Percentiles rank a stretch among this genome's conserved stretches.
These are phyloP conservation scores for Alternaria sp. DNA, from an alignment of 2,329 filamentous ascomycete species.

Conservation along the genomic window DNA sequence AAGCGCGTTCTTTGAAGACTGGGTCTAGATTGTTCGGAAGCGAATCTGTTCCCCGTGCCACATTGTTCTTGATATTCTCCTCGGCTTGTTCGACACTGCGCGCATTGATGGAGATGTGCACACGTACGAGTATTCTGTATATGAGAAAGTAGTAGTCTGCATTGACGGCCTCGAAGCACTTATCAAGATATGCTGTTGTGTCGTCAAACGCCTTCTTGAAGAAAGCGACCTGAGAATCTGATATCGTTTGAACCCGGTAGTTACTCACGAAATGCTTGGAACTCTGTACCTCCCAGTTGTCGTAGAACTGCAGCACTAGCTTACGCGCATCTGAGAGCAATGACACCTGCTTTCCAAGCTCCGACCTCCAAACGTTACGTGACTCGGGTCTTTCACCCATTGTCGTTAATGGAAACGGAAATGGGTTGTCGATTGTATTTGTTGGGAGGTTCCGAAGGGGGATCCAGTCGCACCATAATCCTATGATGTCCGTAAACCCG, in stretches of 20 bases:
- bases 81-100: background rate
- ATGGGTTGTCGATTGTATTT: background rate
- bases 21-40: background rate
- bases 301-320: background rate
- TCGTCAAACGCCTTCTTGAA: background rate
- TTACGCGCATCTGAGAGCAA: background rate
- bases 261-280: fast-evolving
- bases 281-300: fast-evolving
- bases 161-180: too few relatives aligned
- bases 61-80: background rate
- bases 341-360: background rate
- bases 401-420: background rate
- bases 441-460: background rate
- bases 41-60: background rate
- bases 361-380: background rate
- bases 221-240: fast-evolving
- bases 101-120: background rate
- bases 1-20: background rate
- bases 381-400: background rate
- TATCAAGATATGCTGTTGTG: background rate
- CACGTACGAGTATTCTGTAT: background rate
- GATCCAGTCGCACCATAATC: background rate
- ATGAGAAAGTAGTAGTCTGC: too few relatives aligned
- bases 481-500: background rate
- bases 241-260: fast-evolving